phyloP scores from a whole-genome alignment of 1,284 basidiomycete genomes.

The Trichosporon coremiiforme region DNA sequence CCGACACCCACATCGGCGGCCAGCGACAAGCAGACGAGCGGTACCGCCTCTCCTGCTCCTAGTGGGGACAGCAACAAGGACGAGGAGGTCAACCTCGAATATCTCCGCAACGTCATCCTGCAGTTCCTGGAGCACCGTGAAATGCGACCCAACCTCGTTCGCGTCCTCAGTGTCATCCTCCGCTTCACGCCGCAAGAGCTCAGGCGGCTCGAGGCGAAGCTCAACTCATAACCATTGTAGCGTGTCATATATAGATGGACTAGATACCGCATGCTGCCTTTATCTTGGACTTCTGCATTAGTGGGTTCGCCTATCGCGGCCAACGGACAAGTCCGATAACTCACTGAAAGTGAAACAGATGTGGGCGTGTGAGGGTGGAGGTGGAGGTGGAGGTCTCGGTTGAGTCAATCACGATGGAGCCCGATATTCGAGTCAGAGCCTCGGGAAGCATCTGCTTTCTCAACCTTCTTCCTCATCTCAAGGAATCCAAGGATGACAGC shows the following conservation, averaged over 20 bases:
- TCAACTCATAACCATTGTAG: conserved; percentile 36
- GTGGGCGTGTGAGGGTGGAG: neutral
- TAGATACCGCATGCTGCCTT: no score
- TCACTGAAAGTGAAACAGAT: neutral
- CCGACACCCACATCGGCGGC: neutral
- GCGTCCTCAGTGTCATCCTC: conserved; percentile 84
- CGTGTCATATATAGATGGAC: conserved; percentile 7
- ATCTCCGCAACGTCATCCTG: conserved; percentile 87
- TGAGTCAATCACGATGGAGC: neutral
- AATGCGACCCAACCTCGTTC: conserved; percentile 84
- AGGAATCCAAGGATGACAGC: neutral
- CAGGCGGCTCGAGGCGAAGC: conserved; percentile 73
- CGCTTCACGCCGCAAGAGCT: conserved; percentile 93
- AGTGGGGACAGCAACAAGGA: conserved; percentile 61
- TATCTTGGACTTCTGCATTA: neutral
- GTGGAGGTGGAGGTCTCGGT: neutral
- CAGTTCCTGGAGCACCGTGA: conserved; percentile 90
- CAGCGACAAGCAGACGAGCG: neutral
- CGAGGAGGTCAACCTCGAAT: conserved; percentile 93
- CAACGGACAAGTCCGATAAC: neutral
- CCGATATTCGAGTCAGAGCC: neutral
- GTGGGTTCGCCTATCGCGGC: neutral
- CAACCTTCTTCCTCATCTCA: neutral
- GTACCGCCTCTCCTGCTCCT: conserved; percentile 19
- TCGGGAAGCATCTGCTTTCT: neutral